A percentile compares a stretch with the other conserved stretches of the same genome.
These are phyloP conservation scores for Pinus tabuliformis DNA, from an alignment of 75 land plant genomes.

Conservation along the genomic window DNA sequence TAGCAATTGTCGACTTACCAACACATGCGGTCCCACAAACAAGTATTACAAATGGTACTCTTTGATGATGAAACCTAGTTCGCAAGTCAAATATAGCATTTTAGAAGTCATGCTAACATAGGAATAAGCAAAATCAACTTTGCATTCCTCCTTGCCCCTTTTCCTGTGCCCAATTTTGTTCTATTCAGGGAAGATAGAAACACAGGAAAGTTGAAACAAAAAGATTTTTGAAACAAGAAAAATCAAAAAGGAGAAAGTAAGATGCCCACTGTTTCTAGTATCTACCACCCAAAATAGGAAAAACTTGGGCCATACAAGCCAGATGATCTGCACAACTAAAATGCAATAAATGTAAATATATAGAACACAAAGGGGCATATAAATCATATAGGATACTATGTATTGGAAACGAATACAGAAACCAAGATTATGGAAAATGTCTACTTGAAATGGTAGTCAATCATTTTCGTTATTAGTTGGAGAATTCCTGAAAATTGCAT, in stretches of 20 bases:
- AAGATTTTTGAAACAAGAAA: background rate
- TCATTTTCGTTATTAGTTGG: background rate
- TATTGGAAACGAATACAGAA: background rate
- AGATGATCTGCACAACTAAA: background rate
- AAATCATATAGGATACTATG: background rate
- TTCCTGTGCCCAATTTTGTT: background rate
- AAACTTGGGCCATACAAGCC: background rate
- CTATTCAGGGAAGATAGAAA: background rate
- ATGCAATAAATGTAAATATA: background rate
- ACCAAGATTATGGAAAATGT: background rate
- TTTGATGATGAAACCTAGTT: constrained; percentile 92
- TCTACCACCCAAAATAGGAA: background rate
- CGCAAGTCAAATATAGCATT: constrained; percentile 7
- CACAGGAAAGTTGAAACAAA: background rate
- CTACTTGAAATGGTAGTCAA: background rate
- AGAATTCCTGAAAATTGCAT: background rate
- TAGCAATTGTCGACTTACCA: constrained; percentile 95
- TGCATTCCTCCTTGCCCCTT: background rate
- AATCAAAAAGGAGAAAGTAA: background rate
- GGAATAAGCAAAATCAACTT: background rate
- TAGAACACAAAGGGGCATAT: background rate
- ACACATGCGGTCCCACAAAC: constrained; percentile 98
- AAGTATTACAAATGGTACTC: constrained; percentile 90
- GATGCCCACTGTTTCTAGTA: background rate
- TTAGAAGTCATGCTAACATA: background rate